A percentile compares a stretch with the other conserved stretches of the same genome.
These are phyloP conservation scores for Usnea hakonensis DNA, from an alignment of 495 filamentous ascomycete species.

Conservation along the genomic window DNA sequence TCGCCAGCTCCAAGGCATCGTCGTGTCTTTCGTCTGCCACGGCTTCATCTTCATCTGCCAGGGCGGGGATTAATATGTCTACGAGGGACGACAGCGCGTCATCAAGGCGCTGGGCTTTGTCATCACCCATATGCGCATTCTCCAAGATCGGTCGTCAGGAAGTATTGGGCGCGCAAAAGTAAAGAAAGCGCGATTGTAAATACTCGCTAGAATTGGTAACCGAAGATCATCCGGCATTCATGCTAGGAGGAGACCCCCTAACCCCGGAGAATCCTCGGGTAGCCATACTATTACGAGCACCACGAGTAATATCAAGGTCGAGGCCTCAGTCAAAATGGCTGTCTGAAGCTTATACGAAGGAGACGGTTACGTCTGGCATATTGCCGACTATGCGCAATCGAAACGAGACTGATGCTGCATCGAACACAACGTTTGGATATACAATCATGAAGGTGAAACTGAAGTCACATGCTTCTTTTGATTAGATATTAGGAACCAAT, in stretches of 20 bases:
- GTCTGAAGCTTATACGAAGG: neutral
- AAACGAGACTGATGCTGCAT: neutral
- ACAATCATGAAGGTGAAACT: neutral
- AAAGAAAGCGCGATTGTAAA: neutral
- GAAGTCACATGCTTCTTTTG: neutral
- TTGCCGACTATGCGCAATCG: neutral
- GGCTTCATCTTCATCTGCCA: conserved; percentile 40
- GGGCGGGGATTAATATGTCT: conserved; percentile 40
- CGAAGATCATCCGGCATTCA: neutral
- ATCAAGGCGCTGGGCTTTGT: conserved; percentile 38
- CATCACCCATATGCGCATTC: conserved; percentile 27
- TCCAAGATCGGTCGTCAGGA: neutral
- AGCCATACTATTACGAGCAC: too few species aligned
- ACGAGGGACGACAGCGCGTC: conserved; percentile 50
- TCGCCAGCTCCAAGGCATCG: conserved; percentile 38
- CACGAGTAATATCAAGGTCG: too few species aligned
- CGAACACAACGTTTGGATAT: neutral
- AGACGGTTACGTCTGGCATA: neutral
- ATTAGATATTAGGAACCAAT: neutral
- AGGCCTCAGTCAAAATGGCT: neutral
- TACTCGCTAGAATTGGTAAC: neutral
- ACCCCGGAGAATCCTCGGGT: too few species aligned
- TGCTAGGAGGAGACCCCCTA: too few species aligned
- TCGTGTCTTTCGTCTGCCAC: conserved; percentile 41
- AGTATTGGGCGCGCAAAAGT: conserved; percentile 2